Base-by-base conservation (phyloP, 768 basidiomycete species). In the Naganishia vaughanmartiniae region DNA sequence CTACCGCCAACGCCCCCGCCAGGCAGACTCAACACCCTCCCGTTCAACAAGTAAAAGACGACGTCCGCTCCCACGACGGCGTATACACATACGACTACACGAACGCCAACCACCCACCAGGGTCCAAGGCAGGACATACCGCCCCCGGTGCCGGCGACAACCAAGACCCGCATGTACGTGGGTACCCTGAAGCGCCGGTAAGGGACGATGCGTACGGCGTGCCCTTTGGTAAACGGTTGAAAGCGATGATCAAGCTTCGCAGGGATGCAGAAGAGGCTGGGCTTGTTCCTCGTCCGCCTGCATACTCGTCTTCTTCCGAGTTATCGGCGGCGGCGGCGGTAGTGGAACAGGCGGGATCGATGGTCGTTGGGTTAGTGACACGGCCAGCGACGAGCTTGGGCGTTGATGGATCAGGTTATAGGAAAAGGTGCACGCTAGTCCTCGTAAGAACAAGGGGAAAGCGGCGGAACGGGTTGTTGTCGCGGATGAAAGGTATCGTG, bases 41-140 rank as follows among this genome's bases (percentile, higher is more conserved):
- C 48, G 24, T 24, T n/a, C 2, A 42, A 30, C 5, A 5, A 26
- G n/a, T 21, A 9, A 42, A 42, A 15, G 60, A 45, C 39, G 60
- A 45, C 60, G 60, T 34, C 17, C 14, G 39, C 1, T 34, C 36
- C 21, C 60, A 63, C 12, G 68, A 69, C 30, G 68, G 68, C 11
- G 34, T 69, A 39, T 69, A 69, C 24, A 69, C 68, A 14, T 69
- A 58, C 51, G 68, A 63, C 26, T 69, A 69, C 46, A 26, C 7
- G 6, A 26, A 4, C 21, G 5, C 14, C 45, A 21, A 15, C 14
- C 15, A 15, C 5, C 45, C 56, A 19, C 21, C 30, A 57, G 31
- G 17, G 24, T 9, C 56, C 1, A 33, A 15, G 19, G 10, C 31
- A 6, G 30, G 34, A 11, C 6, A 34, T 21, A 34, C 31, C 56